Conservation (phyloP, 2,329 filamentous ascomycete species). For the Xylariaceae sp. region DNA sequence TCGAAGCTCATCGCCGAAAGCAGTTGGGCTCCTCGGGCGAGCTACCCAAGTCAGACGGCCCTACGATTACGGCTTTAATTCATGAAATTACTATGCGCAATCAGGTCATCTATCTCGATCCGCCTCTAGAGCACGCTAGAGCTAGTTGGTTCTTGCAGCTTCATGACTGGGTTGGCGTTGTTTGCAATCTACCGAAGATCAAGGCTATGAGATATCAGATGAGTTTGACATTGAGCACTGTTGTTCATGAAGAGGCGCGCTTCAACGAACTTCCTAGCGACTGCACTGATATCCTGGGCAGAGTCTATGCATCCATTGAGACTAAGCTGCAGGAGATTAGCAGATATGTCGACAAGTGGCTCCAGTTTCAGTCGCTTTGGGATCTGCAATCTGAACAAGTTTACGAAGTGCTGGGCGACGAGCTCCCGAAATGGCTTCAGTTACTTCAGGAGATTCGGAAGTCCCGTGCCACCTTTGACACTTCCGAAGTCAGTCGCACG, state of each 20-base stretch:
- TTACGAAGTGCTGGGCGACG: constrained; percentile 84
- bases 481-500: constrained; percentile 83
- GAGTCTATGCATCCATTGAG: constrained; percentile 80
- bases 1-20: constrained; percentile 50
- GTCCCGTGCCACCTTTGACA: constrained; percentile 93
- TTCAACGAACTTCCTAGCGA: constrained; percentile 82
- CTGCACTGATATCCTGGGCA: constrained; percentile 72
- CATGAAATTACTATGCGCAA: constrained; percentile 98
- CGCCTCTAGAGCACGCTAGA: constrained; percentile 83
- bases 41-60: constrained; percentile 46
- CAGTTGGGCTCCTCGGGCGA: constrained; percentile 41
- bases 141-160: constrained; percentile 92
- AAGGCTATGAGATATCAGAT: constrained; percentile 95
- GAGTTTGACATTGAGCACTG: constrained; percentile 58
- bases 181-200: constrained; percentile 89
- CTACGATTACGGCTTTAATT: constrained; percentile 66
- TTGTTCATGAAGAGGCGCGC: constrained; percentile 58
- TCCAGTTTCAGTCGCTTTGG: constrained; percentile 98
- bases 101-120: constrained; percentile 94
- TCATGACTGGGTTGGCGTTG: constrained; percentile 86
- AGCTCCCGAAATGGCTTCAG: constrained; percentile 89
- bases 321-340: constrained; percentile 74
- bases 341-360: constrained; percentile 91
- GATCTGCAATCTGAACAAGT: constrained; percentile 95
- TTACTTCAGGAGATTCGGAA: constrained; percentile 96